phyloP scores from a whole-genome alignment of 257 asterid species.

The Solanum neorickii region DNA sequence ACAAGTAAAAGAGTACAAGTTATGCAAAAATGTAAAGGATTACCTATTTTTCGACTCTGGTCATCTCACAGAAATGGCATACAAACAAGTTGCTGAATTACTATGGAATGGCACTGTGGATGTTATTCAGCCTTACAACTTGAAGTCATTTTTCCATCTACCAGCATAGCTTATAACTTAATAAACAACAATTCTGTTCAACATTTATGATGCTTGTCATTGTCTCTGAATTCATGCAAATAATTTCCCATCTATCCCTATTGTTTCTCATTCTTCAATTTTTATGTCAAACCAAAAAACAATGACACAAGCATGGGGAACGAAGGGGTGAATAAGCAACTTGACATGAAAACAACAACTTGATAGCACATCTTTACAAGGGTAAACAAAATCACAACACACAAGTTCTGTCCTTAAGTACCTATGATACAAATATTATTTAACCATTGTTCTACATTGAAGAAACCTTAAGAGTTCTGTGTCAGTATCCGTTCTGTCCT shows the following conservation, averaged over 20 bases:
- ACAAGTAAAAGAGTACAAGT: constrained; percentile 17
- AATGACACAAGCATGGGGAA: not conserved
- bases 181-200: not conserved
- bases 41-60: constrained; percentile 34
- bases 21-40: constrained; percentile 30
- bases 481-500: not conserved
- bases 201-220: too few relatives aligned
- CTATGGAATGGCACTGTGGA: constrained; percentile 27
- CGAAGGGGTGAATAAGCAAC: not conserved
- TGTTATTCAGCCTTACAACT: constrained; percentile 7
- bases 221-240: not conserved
- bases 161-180: not conserved
- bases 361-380: not conserved
- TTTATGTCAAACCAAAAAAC: not conserved
- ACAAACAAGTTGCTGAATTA: constrained; percentile 24
- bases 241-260: not conserved
- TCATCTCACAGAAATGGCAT: constrained; percentile 31
- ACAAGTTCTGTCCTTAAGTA: not conserved
- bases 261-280: not conserved
- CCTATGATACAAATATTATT: not conserved
- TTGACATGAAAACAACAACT: not conserved
- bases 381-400: not conserved
- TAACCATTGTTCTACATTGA: not conserved
- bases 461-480: not conserved
- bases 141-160: constrained; percentile 18